Base-by-base conservation (phyloP, 108 stramenopile genomes). In the Seminavis robusta region DNA sequence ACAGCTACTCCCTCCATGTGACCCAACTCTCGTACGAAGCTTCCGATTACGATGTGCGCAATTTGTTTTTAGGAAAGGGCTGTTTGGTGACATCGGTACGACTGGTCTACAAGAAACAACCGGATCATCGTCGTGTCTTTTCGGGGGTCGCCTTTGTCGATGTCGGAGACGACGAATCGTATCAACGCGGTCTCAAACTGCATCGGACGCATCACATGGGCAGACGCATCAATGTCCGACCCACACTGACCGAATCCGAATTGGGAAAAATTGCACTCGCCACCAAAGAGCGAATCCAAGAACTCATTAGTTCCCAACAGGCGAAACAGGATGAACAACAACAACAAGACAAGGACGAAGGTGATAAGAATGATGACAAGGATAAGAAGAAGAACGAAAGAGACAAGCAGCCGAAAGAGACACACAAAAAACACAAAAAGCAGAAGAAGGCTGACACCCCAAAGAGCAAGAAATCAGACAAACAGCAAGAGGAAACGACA, bases 131-230 rank as follows among this genome's bases (percentile, higher is more conserved):
- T n/a, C n/a, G n/a, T n/a, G 58, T 64, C 15, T 91, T 87, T 63
- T 79, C 83, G n/a, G 90, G 90, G 7, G 90, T 91, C 1, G 90
- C 90, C 5, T 91, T 91, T 67, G 69, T 85, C 4, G 90, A 91
- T 56, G 17, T 87, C 1, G 66, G 66, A 21, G 77, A 91, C 56
- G 59, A 73, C 31, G 23, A 52, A 8, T 87, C 86, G 1, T 87
- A 76, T 49, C 48, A 83, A 21, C 56, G 17, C 13, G 84, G 78
- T 11, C 42, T 84, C 8, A 58, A 60, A 34, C 55, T 83, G 30
- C 71, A 84, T 34, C 67, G 68, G 9, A 67, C 63, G 15, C 20
- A 57, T 3, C 69, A 86, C 46, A 60, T 81, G 34, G 83, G 81
- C 13, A 60, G 84, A 1, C 73, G 55, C 43, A 63, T 91, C 29